A percentile compares a stretch with the other conserved stretches of the same genome.
phyloP scores from a whole-genome alignment of 208 protist species.

The Trypanosoma cruzi region DNA sequence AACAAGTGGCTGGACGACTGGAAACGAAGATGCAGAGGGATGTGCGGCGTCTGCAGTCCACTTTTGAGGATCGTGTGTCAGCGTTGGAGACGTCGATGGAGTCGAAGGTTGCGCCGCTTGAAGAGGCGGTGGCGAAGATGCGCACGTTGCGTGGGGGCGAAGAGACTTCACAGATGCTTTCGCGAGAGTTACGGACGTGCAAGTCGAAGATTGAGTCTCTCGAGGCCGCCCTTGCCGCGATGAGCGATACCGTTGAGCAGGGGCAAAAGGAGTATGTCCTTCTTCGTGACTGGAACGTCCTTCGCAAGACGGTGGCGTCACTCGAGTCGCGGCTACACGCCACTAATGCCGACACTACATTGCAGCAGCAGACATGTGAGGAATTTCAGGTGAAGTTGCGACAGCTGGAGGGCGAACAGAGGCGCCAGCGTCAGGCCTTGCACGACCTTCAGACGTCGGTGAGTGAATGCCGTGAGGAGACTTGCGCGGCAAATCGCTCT shows the following conservation, averaged over 20 bases:
- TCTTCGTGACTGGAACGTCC: slow-evolving; percentile 5
- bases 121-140: background rate
- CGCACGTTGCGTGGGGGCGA: background rate
- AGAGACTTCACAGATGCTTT: slow-evolving; percentile 1
- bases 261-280: slow-evolving; percentile 8
- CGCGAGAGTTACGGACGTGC: slow-evolving; percentile 12
- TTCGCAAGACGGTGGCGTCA: slow-evolving; percentile 9
- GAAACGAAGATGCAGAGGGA: slow-evolving; percentile 28
- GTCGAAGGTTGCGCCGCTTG: background rate
- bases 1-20: slow-evolving; percentile 4
- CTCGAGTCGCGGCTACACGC: slow-evolving; percentile 20
- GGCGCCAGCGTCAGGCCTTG: background rate
- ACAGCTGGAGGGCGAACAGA: slow-evolving; percentile 7
- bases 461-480: background rate
- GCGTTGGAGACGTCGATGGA: slow-evolving; percentile 5
- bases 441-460: background rate
- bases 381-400: slow-evolving; percentile 1
- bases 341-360: background rate
- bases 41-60: slow-evolving; percentile 11
- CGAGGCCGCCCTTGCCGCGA: background rate
- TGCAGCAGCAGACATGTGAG: slow-evolving; percentile 10
- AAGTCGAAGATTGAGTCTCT: slow-evolving; percentile 17
- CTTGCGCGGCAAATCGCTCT: background rate
- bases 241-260: slow-evolving; percentile 12
- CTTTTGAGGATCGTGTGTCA: slow-evolving; percentile 8